These are phyloP conservation scores for Bjerkandera adusta DNA, from an alignment of 1,284 basidiomycete species.

Conservation along the genomic window DNA sequence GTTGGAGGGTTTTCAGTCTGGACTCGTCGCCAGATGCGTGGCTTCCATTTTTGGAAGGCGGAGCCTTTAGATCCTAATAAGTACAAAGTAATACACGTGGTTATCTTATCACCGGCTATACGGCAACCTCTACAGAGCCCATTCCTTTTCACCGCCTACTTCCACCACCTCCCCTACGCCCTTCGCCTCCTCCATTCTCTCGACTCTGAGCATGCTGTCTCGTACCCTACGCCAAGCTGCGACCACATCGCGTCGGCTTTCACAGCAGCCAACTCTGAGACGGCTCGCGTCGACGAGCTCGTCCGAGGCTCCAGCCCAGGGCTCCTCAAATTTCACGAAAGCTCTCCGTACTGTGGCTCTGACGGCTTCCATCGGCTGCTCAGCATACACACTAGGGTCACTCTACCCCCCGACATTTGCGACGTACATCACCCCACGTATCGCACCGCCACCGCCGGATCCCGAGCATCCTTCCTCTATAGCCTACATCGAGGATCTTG, in stretches of 20 bases:
- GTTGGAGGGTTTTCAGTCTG: too few species aligned
- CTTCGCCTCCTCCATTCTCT: not conserved
- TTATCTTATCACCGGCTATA: slow-evolving; percentile 10
- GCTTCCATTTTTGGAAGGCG: too few species aligned
- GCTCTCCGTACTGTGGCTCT: slow-evolving; percentile 17
- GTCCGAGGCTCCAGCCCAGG: not conserved
- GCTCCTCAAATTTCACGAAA: slow-evolving; percentile 12
- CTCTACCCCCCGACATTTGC: slow-evolving; percentile 62
- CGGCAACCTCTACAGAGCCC: too few species aligned
- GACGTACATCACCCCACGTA: slow-evolving; percentile 67
- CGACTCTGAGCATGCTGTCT: not conserved
- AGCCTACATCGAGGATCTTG: slow-evolving; percentile 60
- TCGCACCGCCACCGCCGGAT: slow-evolving; percentile 67
- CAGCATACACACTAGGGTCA: slow-evolving; percentile 53
- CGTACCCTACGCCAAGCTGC: not conserved
- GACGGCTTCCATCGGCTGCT: slow-evolving; percentile 20
- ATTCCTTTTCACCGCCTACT: not conserved
- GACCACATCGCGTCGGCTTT: not conserved
- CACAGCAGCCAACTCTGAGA: not conserved
- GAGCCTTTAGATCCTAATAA: not conserved
- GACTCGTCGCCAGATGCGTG: too few species aligned
- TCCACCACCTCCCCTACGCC: not conserved
- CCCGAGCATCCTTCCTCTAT: slow-evolving; percentile 61
- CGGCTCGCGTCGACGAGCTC: slow-evolving; percentile 1
- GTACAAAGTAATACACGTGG: not conserved